Evolutionary conservation across 179 eudicot species (phyloP).

Genomic region (Sideroxylon spinosum): DNA sequence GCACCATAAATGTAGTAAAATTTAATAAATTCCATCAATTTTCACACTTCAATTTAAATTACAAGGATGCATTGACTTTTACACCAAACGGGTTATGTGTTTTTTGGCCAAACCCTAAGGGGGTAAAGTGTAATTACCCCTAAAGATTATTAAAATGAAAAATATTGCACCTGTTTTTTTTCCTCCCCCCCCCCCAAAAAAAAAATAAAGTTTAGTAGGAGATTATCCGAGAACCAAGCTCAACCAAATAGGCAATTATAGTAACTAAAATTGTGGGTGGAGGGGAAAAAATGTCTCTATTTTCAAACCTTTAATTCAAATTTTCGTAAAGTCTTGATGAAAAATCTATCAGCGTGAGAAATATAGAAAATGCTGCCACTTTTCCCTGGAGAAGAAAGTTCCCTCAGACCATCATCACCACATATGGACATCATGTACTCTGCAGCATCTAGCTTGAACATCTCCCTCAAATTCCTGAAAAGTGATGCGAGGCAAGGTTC

Average conservation of each 20-base stretch:
- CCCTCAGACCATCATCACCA: conserved; percentile 86
- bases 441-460: conserved; percentile 91
- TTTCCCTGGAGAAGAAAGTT: conserved; percentile 81
- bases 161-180: neutral
- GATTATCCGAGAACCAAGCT: neutral
- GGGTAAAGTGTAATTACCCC: too few relatives aligned
- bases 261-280: neutral
- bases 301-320: conserved; percentile 68
- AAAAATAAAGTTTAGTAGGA: neutral
- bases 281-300: neutral
- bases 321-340: conserved; percentile 70
- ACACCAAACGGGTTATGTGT: too few relatives aligned
- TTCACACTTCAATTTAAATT: too few relatives aligned
- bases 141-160: neutral
- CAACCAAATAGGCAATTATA: neutral
- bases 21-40: too few relatives aligned
- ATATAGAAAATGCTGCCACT: conserved; percentile 91
- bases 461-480: conserved; percentile 82
- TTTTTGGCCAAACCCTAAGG: too few relatives aligned
- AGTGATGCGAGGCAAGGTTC: neutral
- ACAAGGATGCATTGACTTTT: too few relatives aligned
- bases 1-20: too few relatives aligned
- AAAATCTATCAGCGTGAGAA: conserved; percentile 83
- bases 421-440: conserved; percentile 99
- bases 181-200: too few relatives aligned